These are phyloP conservation scores for Boletus subcaerulescens DNA, from an alignment of 768 basidiomycete genomes.

Conservation along the genomic window DNA sequence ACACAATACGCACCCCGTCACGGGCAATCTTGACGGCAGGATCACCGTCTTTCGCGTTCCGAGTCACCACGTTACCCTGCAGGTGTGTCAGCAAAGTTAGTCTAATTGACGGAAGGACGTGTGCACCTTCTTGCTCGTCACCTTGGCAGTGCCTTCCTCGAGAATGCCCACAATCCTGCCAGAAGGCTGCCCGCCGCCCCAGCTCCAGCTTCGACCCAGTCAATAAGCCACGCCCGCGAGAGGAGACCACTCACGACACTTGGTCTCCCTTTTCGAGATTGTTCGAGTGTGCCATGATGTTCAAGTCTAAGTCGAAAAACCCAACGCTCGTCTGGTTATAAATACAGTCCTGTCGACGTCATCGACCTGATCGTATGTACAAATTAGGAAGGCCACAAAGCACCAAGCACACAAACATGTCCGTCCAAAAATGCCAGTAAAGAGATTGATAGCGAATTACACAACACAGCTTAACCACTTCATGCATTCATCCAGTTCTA, in stretches of 20 bases:
- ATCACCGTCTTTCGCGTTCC: conserved; percentile 45
- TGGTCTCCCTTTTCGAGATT: conserved; percentile 33
- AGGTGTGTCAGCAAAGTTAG: not conserved
- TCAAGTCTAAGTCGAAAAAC: not conserved
- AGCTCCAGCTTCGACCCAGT: conserved; percentile 31
- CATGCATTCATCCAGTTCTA: conserved; percentile 25
- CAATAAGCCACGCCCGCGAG: not conserved
- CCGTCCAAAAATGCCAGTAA: not conserved
- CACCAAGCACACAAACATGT: not conserved
- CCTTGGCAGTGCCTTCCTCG: conserved; percentile 40
- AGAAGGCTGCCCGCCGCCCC: conserved; percentile 31
- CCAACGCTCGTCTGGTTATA: not conserved
- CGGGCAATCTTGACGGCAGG: conserved; percentile 48
- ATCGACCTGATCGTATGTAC: conserved; percentile 10
- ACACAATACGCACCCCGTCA: conserved; percentile 36
- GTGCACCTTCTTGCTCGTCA: conserved; percentile 45
- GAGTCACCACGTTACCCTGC: conserved; percentile 43
- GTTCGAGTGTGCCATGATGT: conserved; percentile 16
- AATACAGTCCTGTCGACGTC: conserved; percentile 5
- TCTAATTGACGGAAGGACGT: not conserved
- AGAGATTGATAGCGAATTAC: not conserved
- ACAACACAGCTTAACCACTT: conserved; percentile 18
- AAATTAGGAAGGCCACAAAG: conserved; percentile 13
- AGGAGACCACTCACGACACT: conserved; percentile 30
- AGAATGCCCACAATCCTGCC: conserved; percentile 42